phyloP scores from a whole-genome alignment of 805 yeast species.

The Sporopachydermia lactativora region DNA sequence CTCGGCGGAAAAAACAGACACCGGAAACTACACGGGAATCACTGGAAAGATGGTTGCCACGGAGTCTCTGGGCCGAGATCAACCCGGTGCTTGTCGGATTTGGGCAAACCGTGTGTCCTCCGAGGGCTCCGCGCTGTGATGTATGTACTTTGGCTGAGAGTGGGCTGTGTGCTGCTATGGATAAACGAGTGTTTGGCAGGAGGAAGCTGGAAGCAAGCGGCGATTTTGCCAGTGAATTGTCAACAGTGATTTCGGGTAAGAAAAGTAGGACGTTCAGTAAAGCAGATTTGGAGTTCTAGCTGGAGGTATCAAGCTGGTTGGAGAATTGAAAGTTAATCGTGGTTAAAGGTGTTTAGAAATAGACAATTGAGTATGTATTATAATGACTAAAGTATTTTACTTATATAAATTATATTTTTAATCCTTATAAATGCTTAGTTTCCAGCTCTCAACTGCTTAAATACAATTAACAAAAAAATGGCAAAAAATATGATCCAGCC shows the following conservation, averaged over 20 bases:
- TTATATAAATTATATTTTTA: too few relatives aligned
- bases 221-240: background rate
- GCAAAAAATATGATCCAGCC: too few relatives aligned
- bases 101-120: conserved; percentile 79
- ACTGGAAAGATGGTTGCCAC: conserved; percentile 63
- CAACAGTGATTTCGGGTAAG: background rate
- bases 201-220: background rate
- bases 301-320: too few relatives aligned
- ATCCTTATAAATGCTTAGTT: too few relatives aligned
- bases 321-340: too few relatives aligned
- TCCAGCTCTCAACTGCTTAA: too few relatives aligned
- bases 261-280: background rate
- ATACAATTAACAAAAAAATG: too few relatives aligned
- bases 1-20: conserved; percentile 28
- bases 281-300: conserved; percentile 1
- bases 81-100: conserved; percentile 85
- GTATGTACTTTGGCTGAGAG: conserved; percentile 41
- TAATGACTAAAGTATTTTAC: too few relatives aligned
- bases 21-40: conserved; percentile 67
- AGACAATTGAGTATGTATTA: too few relatives aligned
- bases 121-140: conserved; percentile 59
- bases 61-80: conserved; percentile 64
- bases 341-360: too few relatives aligned
- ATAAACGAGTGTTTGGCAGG: conserved; percentile 25
- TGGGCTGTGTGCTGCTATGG: conserved; percentile 45